phyloP scores from a whole-genome alignment of 331 rosid genomes.

The Erythrophleum ivorense region DNA sequence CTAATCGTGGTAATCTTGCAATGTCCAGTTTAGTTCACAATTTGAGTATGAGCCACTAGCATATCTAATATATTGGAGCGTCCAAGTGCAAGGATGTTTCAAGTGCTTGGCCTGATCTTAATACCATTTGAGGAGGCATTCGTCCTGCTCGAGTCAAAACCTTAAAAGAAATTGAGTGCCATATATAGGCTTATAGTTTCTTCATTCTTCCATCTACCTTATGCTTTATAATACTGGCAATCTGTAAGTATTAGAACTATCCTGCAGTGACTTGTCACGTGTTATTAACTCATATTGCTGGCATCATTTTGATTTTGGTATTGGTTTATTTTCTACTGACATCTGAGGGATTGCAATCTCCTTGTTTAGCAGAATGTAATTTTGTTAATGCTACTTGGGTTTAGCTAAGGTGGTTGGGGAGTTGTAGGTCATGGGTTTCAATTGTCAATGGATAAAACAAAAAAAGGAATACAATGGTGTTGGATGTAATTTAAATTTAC shows the following conservation, averaged over 20 bases:
- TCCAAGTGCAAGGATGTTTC: not conserved
- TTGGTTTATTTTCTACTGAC: too few relatives aligned
- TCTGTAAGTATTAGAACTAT: not conserved
- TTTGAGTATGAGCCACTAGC: not conserved
- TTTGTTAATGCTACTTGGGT: not conserved
- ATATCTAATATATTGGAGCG: slow-evolving; percentile 10
- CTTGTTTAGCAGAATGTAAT: too few relatives aligned
- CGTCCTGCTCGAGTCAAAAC: not conserved
- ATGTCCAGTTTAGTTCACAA: too few relatives aligned
- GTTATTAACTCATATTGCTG: too few relatives aligned
- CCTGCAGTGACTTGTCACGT: too few relatives aligned
- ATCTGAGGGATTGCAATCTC: too few relatives aligned
- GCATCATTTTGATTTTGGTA: too few relatives aligned
- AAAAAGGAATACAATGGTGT: not conserved
- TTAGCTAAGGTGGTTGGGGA: not conserved
- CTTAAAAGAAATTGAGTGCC: slow-evolving; percentile 7
- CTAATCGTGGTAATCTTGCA: too few relatives aligned
- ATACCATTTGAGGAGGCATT: not conserved
- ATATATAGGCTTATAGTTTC: not conserved
- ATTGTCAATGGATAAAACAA: not conserved
- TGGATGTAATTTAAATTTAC: not conserved
- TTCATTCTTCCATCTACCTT: slow-evolving; percentile 10
- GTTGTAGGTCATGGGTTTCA: not conserved
- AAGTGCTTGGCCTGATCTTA: slow-evolving; percentile 10
- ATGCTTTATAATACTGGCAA: slow-evolving; percentile 7